Evolutionary conservation across 371 early-diverging fungal genomes (phyloP).

Genomic region (Coemansia sp.): DNA sequence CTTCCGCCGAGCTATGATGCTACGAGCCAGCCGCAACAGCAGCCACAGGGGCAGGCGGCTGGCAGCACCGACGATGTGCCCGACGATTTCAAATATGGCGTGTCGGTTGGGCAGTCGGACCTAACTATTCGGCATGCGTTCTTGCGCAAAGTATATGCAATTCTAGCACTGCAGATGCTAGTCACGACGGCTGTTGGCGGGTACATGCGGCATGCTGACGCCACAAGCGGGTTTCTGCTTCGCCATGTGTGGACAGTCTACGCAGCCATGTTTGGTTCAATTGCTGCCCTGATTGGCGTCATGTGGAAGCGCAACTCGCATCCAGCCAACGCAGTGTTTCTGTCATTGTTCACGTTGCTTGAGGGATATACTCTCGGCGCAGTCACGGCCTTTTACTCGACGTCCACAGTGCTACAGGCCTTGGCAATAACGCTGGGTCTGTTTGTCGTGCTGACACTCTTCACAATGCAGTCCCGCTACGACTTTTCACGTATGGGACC

Average conservation of each 20-base stretch:
- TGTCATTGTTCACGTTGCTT: conserved; percentile 65
- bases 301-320: conserved; percentile 62
- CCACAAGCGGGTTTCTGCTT: conserved; percentile 56
- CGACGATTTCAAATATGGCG: conserved; percentile 65
- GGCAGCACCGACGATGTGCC: conserved; percentile 41
- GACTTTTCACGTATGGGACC: conserved; percentile 68
- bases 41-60: conserved; percentile 1
- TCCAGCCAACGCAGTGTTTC: conserved; percentile 64
- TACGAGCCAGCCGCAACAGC: conserved; percentile 6
- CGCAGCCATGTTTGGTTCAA: conserved; percentile 50
- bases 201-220: conserved; percentile 60
- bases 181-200: conserved; percentile 60
- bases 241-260: conserved; percentile 55
- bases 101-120: conserved; percentile 58
- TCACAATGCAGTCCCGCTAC: conserved; percentile 71
- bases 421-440: conserved; percentile 70
- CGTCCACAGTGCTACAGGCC: conserved; percentile 65
- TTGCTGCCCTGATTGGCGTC: conserved; percentile 60
- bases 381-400: conserved; percentile 27
- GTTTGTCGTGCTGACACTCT: conserved; percentile 72
- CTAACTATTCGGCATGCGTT: conserved; percentile 65
- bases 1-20: conserved; percentile 37
- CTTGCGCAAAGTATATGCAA: conserved; percentile 77
- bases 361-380: conserved; percentile 70
- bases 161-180: conserved; percentile 66